Evolutionary conservation across 2,329 filamentous ascomycete genomes (phyloP), one percentile per base, ranked within the genome.

Genomic region (Remersonia thermophila): DNA sequence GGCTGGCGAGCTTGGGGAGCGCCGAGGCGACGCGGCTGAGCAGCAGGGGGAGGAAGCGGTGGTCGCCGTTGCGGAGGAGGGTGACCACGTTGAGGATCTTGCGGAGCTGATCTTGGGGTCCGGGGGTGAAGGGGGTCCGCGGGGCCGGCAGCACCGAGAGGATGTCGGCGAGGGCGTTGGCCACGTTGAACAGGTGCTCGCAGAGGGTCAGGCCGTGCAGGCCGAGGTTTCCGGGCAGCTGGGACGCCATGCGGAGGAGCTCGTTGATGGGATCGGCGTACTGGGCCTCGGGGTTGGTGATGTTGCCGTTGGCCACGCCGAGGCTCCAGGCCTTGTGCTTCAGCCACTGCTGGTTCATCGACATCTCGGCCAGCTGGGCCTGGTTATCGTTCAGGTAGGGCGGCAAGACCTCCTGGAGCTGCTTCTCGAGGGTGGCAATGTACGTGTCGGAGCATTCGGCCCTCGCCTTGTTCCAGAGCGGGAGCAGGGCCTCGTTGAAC

Each of bases 151-250:
- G 73, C 34, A 77, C 65, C 7, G 77, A 69, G 37, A 93, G 73
- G 15, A 83, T 77, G 44, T 89, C 81, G 7, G 71, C 79, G 42
- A 91, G 65, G 12, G 77, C 76, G 54, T 72, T 80, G 10, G 82
- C 76, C 26, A 87, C 72, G 46, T 87, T 80, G 48, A 91, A 73
- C 10, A 93, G 61, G 53, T 89, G 89, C 52, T 87, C 83, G 41
- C 91, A 75, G 57, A 93, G 56, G 17, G 80, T 80, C 27, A 83
- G 71, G 13, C 79, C 80, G 45, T 87, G 68, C 3, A 87, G 64
- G 44, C 89, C 83, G 63, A 85, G 78, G 30, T 77, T 76, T 26
- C 74, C 73, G 0, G 80, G 78, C 50, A 91, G 80, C 36, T 80
- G 73, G 12, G 76, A 73, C 4, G 80, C 77, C 57, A 87, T 74